phyloP scores from a whole-genome alignment of 2,329 filamentous ascomycete genomes.

The Fusarium sp. region DNA sequence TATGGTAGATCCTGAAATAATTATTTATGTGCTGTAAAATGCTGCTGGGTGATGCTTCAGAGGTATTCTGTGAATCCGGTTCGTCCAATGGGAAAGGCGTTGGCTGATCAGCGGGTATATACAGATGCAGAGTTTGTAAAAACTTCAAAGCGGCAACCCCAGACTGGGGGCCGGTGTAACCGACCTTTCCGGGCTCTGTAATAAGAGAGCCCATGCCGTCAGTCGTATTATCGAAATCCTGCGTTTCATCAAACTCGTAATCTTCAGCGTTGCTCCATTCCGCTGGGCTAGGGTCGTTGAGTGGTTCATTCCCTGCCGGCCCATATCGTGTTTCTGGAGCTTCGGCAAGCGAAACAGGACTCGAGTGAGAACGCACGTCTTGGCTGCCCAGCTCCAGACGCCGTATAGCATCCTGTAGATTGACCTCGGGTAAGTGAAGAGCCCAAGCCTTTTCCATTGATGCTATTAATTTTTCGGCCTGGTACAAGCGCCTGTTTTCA shows the following conservation, averaged over 20 bases:
- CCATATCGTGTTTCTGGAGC: slow-evolving; percentile 14
- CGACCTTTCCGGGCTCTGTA: slow-evolving; percentile 24
- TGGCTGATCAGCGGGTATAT: no score
- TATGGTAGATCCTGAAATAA: no score
- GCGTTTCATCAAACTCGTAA: slow-evolving; percentile 29
- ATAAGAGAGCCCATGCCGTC: slow-evolving; percentile 36
- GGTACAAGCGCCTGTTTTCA: slow-evolving; percentile 5
- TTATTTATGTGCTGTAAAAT: no score
- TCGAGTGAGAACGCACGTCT: background rate
- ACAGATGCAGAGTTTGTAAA: slow-evolving; percentile 6
- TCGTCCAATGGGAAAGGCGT: no score
- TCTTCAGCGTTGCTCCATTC: slow-evolving; percentile 27
- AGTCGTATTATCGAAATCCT: slow-evolving; percentile 25
- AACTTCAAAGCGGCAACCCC: slow-evolving; percentile 33
- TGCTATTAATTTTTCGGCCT: slow-evolving; percentile 9
- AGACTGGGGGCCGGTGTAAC: slow-evolving; percentile 35
- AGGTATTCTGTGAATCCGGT: no score
- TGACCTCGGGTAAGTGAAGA: slow-evolving; percentile 5
- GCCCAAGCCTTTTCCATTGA: slow-evolving; percentile 28
- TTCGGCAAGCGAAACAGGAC: slow-evolving; percentile 3
- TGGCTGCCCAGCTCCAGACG: background rate
- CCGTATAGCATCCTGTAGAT: background rate
- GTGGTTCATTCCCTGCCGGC: slow-evolving; percentile 5
- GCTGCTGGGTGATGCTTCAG: no score
- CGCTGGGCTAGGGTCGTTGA: slow-evolving; percentile 7